Evolutionary conservation across 2,329 filamentous ascomycete species (phyloP).

Genomic region (Stemphylium beticola): DNA sequence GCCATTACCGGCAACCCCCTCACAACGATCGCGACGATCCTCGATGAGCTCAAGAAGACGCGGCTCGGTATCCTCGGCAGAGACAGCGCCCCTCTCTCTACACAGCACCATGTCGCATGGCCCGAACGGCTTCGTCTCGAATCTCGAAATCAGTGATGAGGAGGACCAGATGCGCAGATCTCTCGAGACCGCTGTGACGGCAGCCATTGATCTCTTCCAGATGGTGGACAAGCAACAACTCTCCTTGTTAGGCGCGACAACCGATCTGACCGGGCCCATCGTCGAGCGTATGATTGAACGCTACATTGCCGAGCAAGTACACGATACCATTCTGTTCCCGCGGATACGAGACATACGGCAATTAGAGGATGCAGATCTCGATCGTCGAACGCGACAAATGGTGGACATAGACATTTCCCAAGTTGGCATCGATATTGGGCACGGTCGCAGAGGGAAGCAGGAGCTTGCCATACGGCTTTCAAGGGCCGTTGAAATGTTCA

Average conservation of each 20-base stretch:
- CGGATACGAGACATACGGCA: constrained; percentile 78
- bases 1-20: constrained; percentile 76
- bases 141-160: constrained; percentile 78
- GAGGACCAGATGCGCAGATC: constrained; percentile 89
- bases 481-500: constrained; percentile 85
- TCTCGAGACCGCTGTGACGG: constrained; percentile 88
- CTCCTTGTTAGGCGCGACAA: constrained; percentile 88
- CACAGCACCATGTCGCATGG: constrained; percentile 47
- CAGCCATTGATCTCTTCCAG: constrained; percentile 94
- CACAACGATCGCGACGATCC: constrained; percentile 47
- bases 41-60: constrained; percentile 43
- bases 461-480: constrained; percentile 78
- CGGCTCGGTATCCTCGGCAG: constrained; percentile 45
- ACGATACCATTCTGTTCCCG: constrained; percentile 82
- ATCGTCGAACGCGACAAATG: constrained; percentile 91
- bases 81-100: constrained; percentile 45
- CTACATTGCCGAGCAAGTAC: constrained; percentile 91
- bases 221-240: constrained; percentile 94
- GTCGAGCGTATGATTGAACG: constrained; percentile 95
- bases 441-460: constrained; percentile 77
- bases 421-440: constrained; percentile 85
- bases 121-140: constrained; percentile 48
- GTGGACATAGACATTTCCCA: constrained; percentile 92
- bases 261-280: constrained; percentile 87
- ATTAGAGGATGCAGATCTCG: constrained; percentile 83